phyloP scores from a whole-genome alignment of 1,284 basidiomycete species.

The Microstroma glucosiphilum region DNA sequence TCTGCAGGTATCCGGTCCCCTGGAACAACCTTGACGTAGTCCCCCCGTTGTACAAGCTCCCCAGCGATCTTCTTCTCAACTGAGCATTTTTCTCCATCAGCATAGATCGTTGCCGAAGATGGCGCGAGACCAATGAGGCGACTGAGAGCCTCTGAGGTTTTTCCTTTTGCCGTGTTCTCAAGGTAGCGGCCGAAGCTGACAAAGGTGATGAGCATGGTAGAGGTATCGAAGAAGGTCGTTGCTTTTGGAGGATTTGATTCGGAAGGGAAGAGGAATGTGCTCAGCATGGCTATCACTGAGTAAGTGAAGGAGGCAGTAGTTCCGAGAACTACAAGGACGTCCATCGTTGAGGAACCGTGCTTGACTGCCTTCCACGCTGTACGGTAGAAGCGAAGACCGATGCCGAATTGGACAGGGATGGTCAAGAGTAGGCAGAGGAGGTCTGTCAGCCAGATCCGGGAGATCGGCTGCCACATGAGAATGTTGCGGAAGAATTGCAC shows the following conservation, averaged over 20 bases:
- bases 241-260: slow-evolving; percentile 61
- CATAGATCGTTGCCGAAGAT: slow-evolving; percentile 90
- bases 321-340: slow-evolving; percentile 90
- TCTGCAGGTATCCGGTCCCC: slow-evolving; percentile 96
- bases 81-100: slow-evolving; percentile 56
- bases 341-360: slow-evolving; percentile 78
- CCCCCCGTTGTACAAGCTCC: slow-evolving; percentile 88
- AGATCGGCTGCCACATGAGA: slow-evolving; percentile 39
- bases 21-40: slow-evolving; percentile 86
- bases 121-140: slow-evolving; percentile 92
- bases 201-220: slow-evolving; percentile 96
- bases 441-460: slow-evolving; percentile 69
- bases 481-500: slow-evolving; percentile 50
- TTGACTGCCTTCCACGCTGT: slow-evolving; percentile 84
- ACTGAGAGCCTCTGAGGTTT: slow-evolving; percentile 90
- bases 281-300: slow-evolving; percentile 59
- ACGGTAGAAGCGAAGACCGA: slow-evolving; percentile 79
- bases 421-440: slow-evolving; percentile 74
- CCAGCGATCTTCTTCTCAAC: slow-evolving; percentile 84
- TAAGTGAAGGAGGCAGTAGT: slow-evolving; percentile 90
- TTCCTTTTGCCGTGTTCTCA: slow-evolving; percentile 93
- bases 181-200: slow-evolving; percentile 90
- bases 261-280: slow-evolving; percentile 55
- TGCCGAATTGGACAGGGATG: slow-evolving; percentile 86
- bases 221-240: slow-evolving; percentile 94